Conservation (phyloP, 2,329 filamentous ascomycete species). For the Colletotrichum falcatum region DNA sequence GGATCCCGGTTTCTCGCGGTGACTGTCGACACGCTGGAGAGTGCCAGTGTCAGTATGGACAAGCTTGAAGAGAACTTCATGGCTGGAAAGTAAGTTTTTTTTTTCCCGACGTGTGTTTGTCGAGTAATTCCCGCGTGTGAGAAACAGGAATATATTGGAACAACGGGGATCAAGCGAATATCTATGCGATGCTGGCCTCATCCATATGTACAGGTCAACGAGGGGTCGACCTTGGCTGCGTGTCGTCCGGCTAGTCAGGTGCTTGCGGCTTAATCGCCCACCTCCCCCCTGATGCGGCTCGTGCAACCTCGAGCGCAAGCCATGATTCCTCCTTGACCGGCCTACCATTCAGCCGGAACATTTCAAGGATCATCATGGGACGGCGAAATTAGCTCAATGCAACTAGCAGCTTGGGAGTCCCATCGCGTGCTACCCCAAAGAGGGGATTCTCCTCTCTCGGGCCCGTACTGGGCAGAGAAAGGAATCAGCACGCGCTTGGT, state of each 20-base stretch:
- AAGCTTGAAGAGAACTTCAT: slow-evolving; percentile 22
- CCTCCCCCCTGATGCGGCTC: no score
- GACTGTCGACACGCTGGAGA: neutral
- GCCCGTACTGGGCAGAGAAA: no score
- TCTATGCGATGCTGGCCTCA: neutral
- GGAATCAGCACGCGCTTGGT: no score
- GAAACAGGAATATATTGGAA: neutral
- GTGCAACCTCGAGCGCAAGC: neutral
- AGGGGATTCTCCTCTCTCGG: no score
- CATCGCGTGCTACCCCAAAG: neutral
- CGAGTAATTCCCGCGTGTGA: neutral
- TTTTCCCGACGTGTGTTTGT: no score
- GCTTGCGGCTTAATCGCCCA: neutral
- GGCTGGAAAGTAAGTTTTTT: neutral
- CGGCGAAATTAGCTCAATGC: neutral
- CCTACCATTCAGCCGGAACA: neutral
- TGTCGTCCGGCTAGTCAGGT: neutral
- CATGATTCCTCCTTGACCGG: neutral
- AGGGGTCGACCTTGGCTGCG: neutral
- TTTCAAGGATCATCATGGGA: neutral
- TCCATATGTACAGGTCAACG: no score
- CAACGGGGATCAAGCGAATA: neutral
- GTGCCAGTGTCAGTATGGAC: slow-evolving; percentile 20
- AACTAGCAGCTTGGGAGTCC: neutral
- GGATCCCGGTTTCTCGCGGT: slow-evolving; percentile 16